Conservation (phyloP, 768 basidiomycete species). For the Asterophora lycoperdoides region DNA sequence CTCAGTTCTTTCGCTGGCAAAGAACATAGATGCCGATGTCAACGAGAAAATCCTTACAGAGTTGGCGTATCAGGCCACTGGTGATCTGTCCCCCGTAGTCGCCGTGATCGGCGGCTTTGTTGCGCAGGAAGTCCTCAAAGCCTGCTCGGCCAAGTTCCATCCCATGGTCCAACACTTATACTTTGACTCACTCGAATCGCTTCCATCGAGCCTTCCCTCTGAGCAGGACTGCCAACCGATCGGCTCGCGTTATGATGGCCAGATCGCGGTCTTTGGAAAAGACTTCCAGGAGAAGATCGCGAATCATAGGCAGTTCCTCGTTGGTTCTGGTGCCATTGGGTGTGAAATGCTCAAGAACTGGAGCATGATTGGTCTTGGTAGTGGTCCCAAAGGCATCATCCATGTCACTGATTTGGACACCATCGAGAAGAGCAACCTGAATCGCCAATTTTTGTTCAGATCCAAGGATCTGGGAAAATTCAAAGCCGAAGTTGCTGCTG, state of each 20-base stretch:
- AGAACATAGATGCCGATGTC: conserved; percentile 68
- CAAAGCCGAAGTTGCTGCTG: conserved; percentile 91
- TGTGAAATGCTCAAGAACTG: conserved; percentile 99
- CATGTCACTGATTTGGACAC: conserved; percentile 97
- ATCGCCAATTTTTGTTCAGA: conserved; percentile 97
- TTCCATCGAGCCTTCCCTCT: conserved; percentile 70
- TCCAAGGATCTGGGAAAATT: conserved; percentile 95
- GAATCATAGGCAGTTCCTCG: conserved; percentile 90
- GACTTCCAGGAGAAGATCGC: conserved; percentile 88
- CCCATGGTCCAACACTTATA: conserved; percentile 94
- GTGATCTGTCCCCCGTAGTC: conserved; percentile 84
- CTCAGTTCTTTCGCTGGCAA: conserved; percentile 67
- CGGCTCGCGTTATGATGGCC: conserved; percentile 86
- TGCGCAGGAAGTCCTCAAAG: conserved; percentile 96
- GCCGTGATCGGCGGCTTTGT: conserved; percentile 97
- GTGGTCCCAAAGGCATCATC: conserved; percentile 73
- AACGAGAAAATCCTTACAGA: conserved; percentile 82
- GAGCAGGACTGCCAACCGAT: conserved; percentile 81
- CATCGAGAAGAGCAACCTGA: conserved; percentile 98
- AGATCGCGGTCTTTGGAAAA: conserved; percentile 95
- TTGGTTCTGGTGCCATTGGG: conserved; percentile 98
- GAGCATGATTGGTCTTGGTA: conserved; percentile 96
- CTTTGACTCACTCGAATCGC: conserved; percentile 95
- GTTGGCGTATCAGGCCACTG: conserved; percentile 86
- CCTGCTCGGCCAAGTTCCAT: conserved; percentile 96